phyloP scores from a whole-genome alignment of 805 yeast species.

The Yamadazyma akitaensis region DNA sequence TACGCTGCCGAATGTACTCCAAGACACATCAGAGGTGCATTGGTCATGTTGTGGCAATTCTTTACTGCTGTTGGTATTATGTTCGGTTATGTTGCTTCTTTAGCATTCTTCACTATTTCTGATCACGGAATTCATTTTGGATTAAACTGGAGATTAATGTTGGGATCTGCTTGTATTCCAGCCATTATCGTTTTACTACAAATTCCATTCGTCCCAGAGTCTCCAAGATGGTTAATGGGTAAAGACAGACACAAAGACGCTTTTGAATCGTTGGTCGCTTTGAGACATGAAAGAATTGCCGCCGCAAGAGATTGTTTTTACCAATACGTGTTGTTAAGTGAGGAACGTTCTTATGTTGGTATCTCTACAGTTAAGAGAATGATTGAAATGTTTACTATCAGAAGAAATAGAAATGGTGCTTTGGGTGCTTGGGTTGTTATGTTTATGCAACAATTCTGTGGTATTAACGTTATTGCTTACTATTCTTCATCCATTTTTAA shows the following conservation, averaged over 20 bases:
- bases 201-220: slow-evolving; percentile 61
- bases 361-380: slow-evolving; percentile 45
- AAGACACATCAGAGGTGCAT: slow-evolving; percentile 56
- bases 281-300: slow-evolving; percentile 46
- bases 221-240: slow-evolving; percentile 67
- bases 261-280: slow-evolving; percentile 42
- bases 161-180: slow-evolving; percentile 57
- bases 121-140: slow-evolving; percentile 43
- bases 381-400: slow-evolving; percentile 59
- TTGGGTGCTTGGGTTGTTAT: slow-evolving; percentile 77
- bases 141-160: slow-evolving; percentile 61
- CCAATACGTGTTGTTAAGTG: slow-evolving; percentile 54
- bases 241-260: slow-evolving; percentile 50
- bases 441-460: slow-evolving; percentile 91
- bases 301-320: slow-evolving; percentile 68
- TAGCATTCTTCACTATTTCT: slow-evolving; percentile 57
- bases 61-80: slow-evolving; percentile 74
- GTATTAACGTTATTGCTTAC: slow-evolving; percentile 84
- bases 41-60: slow-evolving; percentile 71
- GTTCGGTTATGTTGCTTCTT: slow-evolving; percentile 59
- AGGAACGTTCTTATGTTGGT: slow-evolving; percentile 52
- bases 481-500: slow-evolving; percentile 76
- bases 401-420: slow-evolving; percentile 83
- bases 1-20: slow-evolving; percentile 64
- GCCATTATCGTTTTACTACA: slow-evolving; percentile 50